Evolutionary conservation across 805 yeast genomes (phyloP).

Genomic region (Kockiozyma suomiensis): DNA sequence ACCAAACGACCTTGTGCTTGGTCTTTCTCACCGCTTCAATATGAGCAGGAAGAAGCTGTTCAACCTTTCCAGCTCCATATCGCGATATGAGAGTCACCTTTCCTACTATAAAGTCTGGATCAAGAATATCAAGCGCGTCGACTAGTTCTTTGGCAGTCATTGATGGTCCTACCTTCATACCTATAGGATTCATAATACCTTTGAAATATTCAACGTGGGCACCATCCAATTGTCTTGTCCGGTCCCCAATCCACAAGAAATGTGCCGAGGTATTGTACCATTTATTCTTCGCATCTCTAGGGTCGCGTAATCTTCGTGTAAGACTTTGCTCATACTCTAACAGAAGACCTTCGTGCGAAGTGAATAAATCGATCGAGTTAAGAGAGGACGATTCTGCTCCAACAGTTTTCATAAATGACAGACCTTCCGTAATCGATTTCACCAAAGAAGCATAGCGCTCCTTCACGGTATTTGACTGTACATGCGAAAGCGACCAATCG

Average conservation of each 20-base stretch:
- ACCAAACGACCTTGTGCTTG: conserved; percentile 49
- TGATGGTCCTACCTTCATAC: conserved; percentile 50
- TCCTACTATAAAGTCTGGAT: conserved; percentile 45
- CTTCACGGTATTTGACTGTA: conserved; percentile 43
- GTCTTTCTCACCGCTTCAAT: conserved; percentile 45
- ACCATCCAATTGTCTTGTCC: conserved; percentile 49
- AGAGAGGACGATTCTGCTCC: conserved; percentile 44
- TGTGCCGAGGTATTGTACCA: conserved; percentile 50
- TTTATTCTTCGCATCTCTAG: conserved; percentile 31
- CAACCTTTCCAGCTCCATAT: conserved; percentile 46
- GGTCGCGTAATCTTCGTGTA: conserved; percentile 41
- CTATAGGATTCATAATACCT: conserved; percentile 49
- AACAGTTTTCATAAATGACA: conserved; percentile 46
- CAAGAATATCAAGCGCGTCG: conserved; percentile 45
- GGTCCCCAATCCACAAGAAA: conserved; percentile 50
- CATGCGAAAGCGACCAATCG: conserved; percentile 49
- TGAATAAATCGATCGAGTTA: conserved; percentile 45
- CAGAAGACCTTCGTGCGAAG: conserved; percentile 48
- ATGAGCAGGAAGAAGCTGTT: conserved; percentile 45
- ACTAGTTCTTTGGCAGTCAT: conserved; percentile 46
- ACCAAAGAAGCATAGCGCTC: conserved; percentile 47
- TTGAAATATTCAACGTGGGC: conserved; percentile 52
- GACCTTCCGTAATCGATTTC: conserved; percentile 43
- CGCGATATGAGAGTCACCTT: conserved; percentile 49
- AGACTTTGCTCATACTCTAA: conserved; percentile 49